Conservation (phyloP, 2,329 filamentous ascomycete species). For the Aspergillus hortae region DNA sequence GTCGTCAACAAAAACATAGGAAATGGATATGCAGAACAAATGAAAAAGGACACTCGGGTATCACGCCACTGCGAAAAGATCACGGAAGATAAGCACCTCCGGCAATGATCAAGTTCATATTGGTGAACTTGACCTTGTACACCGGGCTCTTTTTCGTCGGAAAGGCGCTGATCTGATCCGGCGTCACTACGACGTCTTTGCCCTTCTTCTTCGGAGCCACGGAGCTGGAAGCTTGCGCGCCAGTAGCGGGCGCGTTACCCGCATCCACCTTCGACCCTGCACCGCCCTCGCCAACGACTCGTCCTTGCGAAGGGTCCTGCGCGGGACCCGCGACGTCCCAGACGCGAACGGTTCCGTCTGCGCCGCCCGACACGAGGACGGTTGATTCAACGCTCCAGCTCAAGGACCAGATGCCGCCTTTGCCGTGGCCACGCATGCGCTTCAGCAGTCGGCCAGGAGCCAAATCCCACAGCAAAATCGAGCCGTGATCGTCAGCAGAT, state of each 20-base stretch:
- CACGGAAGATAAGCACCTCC: constrained; percentile 66
- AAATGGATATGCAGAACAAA: neutral
- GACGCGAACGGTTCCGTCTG: constrained; percentile 86
- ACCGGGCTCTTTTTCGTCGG: constrained; percentile 95
- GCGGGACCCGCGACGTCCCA: constrained; percentile 83
- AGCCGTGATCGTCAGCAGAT: constrained; percentile 81
- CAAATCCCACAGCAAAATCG: constrained; percentile 92
- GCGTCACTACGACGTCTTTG: constrained; percentile 85
- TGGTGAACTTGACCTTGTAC: constrained; percentile 86
- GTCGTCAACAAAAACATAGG: neutral
- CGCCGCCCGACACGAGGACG: constrained; percentile 82
- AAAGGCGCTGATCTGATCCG: constrained; percentile 92
- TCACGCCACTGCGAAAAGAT: constrained; percentile 15
- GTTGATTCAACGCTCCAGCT: constrained; percentile 92
- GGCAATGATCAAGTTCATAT: constrained; percentile 90
- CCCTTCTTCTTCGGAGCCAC: constrained; percentile 64
- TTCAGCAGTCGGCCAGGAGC: constrained; percentile 83
- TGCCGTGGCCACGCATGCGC: constrained; percentile 87
- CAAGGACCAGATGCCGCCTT: constrained; percentile 89
- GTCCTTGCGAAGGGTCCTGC: constrained; percentile 55
- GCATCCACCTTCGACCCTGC: constrained; percentile 51
- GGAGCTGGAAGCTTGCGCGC: constrained; percentile 42
- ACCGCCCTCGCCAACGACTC: constrained; percentile 49
- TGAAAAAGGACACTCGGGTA: constrained; percentile 12
- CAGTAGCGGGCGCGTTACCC: constrained; percentile 45